Base-by-base conservation (phyloP, 2,329 filamentous ascomycete species). In the Trichophyton schoenleinii region DNA sequence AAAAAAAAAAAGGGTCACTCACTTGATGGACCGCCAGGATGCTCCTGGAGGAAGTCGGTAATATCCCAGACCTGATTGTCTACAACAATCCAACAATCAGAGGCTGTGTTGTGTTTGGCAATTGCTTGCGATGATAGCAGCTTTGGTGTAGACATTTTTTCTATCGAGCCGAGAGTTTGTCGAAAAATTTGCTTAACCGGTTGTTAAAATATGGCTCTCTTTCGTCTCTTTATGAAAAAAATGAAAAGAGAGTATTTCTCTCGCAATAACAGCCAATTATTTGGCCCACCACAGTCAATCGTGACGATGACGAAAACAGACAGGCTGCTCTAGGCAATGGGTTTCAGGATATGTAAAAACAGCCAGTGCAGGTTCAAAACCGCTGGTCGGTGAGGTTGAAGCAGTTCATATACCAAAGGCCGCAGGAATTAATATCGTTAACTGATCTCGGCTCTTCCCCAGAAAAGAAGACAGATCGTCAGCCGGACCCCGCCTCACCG, bases 61-160 rank as follows among this genome's bases (percentile, higher is more conserved):
- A 89, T 73, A 70, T 89, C 83, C 75, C 85, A 88, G 31, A 88
- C 84, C 67, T 81, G 80, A 53, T 81, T 80, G 70, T 88, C 81
- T 22, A 89, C 80, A 18, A 87, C 84, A 62, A 88, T 81, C 87
- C 87, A 89, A 67, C 81, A 80, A 65, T 84, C 72, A 59, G 77
- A 67, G 38, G 74, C 66, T 11, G 70, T 75, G 60, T 76, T 80
- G 67, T 85, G 82, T 20, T 36, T 46, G 28, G 42, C 58, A 49
- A 59, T 49, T 34, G 60, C 58, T 57, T 49, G 52, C 38, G 58
- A 55, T 4, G 63, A 61, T 48, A 64, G 25, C 28, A 57, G 38
- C 20, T 48, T 61, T 13, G 60, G 20, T 3, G 20, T 22, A 44
- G 55, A 15, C 55, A 58, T 58, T 20, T 58, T 20, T 44, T 44